These are phyloP conservation scores for Vicia villosa DNA, from an alignment of 306 rosid genomes.

Conservation along the genomic window DNA sequence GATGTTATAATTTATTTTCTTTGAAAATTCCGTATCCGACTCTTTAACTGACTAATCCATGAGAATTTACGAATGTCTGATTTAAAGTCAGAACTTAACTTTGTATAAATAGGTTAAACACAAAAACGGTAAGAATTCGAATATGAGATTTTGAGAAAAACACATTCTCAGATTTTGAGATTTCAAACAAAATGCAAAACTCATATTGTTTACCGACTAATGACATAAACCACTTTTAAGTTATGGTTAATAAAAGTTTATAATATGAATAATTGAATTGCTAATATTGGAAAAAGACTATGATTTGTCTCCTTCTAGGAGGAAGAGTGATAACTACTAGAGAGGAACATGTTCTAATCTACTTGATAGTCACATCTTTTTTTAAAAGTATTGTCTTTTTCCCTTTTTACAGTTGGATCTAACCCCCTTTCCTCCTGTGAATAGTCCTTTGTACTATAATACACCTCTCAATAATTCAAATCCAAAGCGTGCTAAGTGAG, in stretches of 20 bases:
- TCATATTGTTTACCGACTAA: too few relatives aligned
- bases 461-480: conserved; percentile 24
- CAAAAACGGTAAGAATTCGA: too few relatives aligned
- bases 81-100: too few relatives aligned
- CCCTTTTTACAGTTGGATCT: conserved; percentile 32
- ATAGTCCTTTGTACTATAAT: conserved; percentile 34
- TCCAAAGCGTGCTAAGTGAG: conserved; percentile 21
- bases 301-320: conserved; percentile 47
- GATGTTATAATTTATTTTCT: too few relatives aligned
- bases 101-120: too few relatives aligned
- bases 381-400: conserved; percentile 29
- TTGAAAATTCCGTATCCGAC: too few relatives aligned
- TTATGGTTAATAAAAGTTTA: neutral
- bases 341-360: conserved; percentile 42
- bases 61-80: too few relatives aligned
- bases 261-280: neutral
- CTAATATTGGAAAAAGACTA: conserved; percentile 33
- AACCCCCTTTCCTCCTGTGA: conserved; percentile 18
- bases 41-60: too few relatives aligned
- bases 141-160: too few relatives aligned
- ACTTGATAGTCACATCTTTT: conserved; percentile 40
- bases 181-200: too few relatives aligned
- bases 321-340: conserved; percentile 42
- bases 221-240: neutral
- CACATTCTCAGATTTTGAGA: too few relatives aligned